A percentile compares a stretch with the other conserved stretches of the same genome.
Evolutionary conservation across 495 filamentous ascomycete species (phyloP).

Genomic region (Cladorrhinum samala): DNA sequence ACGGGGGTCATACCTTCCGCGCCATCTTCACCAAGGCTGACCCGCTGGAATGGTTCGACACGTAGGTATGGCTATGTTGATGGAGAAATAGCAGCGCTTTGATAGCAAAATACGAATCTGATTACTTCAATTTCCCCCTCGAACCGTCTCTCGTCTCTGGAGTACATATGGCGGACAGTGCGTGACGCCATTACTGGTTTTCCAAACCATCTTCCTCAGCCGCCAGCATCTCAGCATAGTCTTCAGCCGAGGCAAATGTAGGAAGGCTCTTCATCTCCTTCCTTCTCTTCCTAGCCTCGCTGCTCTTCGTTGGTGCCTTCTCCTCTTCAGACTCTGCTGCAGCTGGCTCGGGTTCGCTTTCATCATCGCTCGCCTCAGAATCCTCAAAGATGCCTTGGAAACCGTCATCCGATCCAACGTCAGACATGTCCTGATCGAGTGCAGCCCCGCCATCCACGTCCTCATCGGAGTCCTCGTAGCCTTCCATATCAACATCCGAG

Average conservation of each 20-base stretch:
- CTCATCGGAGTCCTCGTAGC: slow-evolving; percentile 37
- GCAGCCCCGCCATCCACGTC: slow-evolving; percentile 36
- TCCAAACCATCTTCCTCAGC: slow-evolving; percentile 59
- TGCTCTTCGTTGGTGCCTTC: slow-evolving; percentile 29
- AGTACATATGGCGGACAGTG: too few relatives aligned
- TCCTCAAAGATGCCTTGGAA: slow-evolving; percentile 39
- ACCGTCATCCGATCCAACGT: slow-evolving; percentile 33
- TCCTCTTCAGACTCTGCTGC: slow-evolving; percentile 24
- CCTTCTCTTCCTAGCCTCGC: slow-evolving; percentile 54
- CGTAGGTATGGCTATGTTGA: too few relatives aligned
- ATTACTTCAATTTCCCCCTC: too few relatives aligned
- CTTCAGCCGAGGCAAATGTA: slow-evolving; percentile 85
- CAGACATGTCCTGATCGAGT: slow-evolving; percentile 28
- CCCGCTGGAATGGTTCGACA: slow-evolving; percentile 53
- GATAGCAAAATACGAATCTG: background rate
- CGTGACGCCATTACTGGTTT: too few relatives aligned
- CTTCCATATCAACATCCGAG: slow-evolving; percentile 48
- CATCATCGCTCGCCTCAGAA: slow-evolving; percentile 35
- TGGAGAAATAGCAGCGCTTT: too few relatives aligned
- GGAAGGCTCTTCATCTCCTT: slow-evolving; percentile 84
- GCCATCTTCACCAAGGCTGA: slow-evolving; percentile 50
- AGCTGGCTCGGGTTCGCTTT: slow-evolving; percentile 30
- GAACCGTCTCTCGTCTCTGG: too few relatives aligned
- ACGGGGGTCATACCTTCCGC: slow-evolving; percentile 41
- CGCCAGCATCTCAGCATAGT: slow-evolving; percentile 83